Evolutionary conservation across 164 flowering plant species (phyloP).

Genomic region (Litsea cubeba): DNA sequence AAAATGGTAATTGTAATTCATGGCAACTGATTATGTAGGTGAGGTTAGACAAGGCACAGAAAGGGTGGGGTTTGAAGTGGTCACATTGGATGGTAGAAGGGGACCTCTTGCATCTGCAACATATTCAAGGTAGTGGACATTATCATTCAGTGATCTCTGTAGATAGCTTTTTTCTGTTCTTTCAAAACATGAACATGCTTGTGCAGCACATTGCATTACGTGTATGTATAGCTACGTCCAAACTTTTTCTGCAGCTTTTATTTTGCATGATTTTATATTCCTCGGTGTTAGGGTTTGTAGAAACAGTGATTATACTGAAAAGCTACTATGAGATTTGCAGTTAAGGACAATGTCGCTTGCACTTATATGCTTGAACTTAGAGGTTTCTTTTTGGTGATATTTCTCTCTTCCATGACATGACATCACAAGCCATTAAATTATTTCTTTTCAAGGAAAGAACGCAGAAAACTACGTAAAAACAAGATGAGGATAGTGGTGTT

Average conservation of each 20-base stretch:
- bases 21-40: constrained; percentile 30
- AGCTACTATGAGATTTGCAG: background rate
- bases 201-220: background rate
- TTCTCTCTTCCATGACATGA: background rate
- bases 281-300: no score
- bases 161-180: background rate
- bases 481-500: background rate
- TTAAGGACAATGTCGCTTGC: background rate
- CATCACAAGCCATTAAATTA: background rate
- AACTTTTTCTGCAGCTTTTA: background rate
- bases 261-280: no score
- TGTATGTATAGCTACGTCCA: background rate
- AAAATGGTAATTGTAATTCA: background rate
- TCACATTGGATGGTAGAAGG: constrained; percentile 62
- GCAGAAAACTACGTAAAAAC: background rate
- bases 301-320: no score
- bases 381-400: background rate
- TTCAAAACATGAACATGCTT: no score
- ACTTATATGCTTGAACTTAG: background rate
- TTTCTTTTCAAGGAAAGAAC: background rate
- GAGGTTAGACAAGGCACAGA: constrained; percentile 68
- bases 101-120: constrained; percentile 65
- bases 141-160: background rate
- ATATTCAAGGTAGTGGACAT: constrained; percentile 35
- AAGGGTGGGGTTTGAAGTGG: constrained; percentile 86